Percentiles rank a stretch among this genome's conserved stretches.
Evolutionary conservation across 2,329 filamentous ascomycete genomes (phyloP).

Genomic region (Dactylonectria macrodidyma): DNA sequence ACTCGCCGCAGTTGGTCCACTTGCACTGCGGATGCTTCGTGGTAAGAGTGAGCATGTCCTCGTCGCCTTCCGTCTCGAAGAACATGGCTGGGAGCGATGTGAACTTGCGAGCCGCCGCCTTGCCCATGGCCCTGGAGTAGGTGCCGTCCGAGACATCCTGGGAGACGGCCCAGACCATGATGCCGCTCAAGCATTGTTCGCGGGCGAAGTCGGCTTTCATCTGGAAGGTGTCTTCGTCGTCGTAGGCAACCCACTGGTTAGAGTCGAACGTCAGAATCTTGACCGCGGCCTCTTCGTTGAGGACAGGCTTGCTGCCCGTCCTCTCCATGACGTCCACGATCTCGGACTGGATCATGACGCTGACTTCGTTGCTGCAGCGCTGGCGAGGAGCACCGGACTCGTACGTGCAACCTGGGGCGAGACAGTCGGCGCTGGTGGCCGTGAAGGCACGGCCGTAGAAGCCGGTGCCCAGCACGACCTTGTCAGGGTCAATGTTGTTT

Average conservation of each 20-base stretch:
- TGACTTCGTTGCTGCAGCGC: background rate
- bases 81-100: constrained; percentile 13
- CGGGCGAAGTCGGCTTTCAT: constrained; percentile 22
- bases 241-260: constrained; percentile 25
- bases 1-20: constrained; percentile 14
- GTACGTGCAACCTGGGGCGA: constrained; percentile 23
- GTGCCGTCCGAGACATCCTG: background rate
- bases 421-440: background rate
- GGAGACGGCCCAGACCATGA: constrained; percentile 36
- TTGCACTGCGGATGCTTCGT: constrained; percentile 18
- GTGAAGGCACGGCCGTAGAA: constrained; percentile 40
- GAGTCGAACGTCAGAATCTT: constrained; percentile 17
- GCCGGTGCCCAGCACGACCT: constrained; percentile 25
- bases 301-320: background rate
- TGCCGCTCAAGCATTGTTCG: constrained; percentile 19
- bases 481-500: constrained; percentile 16
- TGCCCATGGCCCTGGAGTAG: background rate
- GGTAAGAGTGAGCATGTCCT: too few species aligned
- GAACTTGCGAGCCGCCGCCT: constrained; percentile 13
- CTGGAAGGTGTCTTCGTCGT: constrained; percentile 27
- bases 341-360: background rate
- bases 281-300: constrained; percentile 10
- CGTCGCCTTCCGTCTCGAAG: background rate
- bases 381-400: background rate
- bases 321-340: constrained; percentile 18